phyloP scores from a whole-genome alignment of 2,329 filamentous ascomycete genomes.

The Xylariaceae sp. region DNA sequence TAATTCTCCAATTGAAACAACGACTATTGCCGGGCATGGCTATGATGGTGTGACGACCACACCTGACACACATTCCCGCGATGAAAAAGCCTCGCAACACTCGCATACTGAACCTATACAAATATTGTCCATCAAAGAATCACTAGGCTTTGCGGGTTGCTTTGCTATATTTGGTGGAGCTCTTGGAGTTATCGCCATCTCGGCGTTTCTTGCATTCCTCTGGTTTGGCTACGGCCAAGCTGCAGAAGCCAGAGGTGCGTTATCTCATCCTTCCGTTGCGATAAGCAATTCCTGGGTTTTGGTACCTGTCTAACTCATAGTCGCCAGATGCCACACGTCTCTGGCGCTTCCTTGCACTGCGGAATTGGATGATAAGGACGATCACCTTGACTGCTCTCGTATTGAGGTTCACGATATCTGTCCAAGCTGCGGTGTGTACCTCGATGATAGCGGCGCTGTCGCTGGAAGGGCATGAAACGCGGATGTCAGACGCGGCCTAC shows the following conservation, averaged over 20 bases:
- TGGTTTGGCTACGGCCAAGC: constrained; percentile 17
- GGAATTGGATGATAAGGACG: constrained; percentile 5
- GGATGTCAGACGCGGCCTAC: constrained; percentile 3
- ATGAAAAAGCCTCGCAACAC: too few relatives aligned
- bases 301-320: constrained; percentile 3
- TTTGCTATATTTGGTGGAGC: constrained; percentile 9
- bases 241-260: too few relatives aligned
- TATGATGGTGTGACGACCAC: too few relatives aligned
- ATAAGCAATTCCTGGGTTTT: too few relatives aligned
- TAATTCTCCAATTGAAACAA: too few relatives aligned
- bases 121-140: constrained; percentile 6
- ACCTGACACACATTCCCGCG: too few relatives aligned
- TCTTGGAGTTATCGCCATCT: constrained; percentile 3
- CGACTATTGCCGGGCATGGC: too few relatives aligned
- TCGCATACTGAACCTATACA: too few relatives aligned
- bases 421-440: constrained; percentile 8
- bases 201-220: constrained; percentile 12
- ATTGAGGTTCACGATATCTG: neutral
- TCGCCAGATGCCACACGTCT: constrained; percentile 7
- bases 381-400: constrained; percentile 10
- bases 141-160: constrained; percentile 5
- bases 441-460: constrained; percentile 14
- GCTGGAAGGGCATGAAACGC: constrained; percentile 8
- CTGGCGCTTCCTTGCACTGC: constrained; percentile 14
- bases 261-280: too few relatives aligned